These are phyloP conservation scores for Pogostemon cablin DNA, from an alignment of 257 asterid genomes.

Conservation along the genomic window DNA sequence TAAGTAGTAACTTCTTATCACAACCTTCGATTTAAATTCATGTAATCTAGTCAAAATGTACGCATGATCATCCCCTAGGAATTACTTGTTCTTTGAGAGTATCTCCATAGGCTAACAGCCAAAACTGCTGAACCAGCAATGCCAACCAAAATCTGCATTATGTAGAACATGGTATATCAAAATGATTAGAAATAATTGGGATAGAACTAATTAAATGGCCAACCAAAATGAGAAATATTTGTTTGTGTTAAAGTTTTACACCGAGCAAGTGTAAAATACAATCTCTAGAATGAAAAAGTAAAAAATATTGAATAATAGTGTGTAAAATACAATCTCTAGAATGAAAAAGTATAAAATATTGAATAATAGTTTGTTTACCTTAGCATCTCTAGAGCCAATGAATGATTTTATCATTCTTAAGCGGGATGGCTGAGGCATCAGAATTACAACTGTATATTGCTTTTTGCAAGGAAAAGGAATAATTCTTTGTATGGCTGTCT, in stretches of 20 bases:
- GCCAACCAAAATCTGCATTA: constrained; percentile 72
- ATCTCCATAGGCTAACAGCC: constrained; percentile 70
- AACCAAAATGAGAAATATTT: not conserved
- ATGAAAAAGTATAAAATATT: not conserved
- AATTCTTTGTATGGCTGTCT: constrained; percentile 71
- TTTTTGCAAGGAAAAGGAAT: constrained; percentile 88
- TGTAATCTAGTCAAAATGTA: constrained; percentile 26
- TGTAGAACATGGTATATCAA: constrained; percentile 5
- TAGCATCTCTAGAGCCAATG: constrained; percentile 61
- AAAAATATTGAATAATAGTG: not conserved
- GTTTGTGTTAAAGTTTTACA: not conserved
- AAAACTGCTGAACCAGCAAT: constrained; percentile 65
- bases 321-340: not conserved
- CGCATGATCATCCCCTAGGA: constrained; percentile 35
- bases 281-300: not conserved
- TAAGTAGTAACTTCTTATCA: not conserved
- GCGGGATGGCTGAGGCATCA: constrained; percentile 85
- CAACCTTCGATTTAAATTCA: constrained; percentile 6
- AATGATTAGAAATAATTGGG: too few species aligned
- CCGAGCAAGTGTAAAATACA: not conserved
- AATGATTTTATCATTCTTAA: constrained; percentile 55
- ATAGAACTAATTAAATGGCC: too few species aligned
- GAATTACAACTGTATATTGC: constrained; percentile 86
- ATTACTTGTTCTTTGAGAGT: constrained; percentile 48
- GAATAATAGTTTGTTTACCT: constrained; percentile 52